Conservation (phyloP, 163 green algal species). For the Chlorella variabilis region DNA sequence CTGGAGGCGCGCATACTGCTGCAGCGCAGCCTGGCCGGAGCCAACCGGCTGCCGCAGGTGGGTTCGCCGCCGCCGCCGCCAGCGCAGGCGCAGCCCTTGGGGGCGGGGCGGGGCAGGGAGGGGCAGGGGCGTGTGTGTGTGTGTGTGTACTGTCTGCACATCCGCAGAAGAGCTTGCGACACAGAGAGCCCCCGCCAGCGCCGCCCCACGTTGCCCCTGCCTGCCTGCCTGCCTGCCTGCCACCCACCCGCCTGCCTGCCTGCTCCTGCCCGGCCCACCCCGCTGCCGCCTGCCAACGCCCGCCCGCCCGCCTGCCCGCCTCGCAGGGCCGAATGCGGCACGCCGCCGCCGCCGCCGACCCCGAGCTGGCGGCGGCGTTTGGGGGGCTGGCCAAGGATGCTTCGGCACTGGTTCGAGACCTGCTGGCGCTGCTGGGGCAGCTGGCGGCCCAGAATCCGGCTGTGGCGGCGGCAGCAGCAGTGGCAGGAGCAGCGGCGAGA, state of each 20-base stretch:
- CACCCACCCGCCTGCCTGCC: background rate
- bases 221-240: too few relatives aligned
- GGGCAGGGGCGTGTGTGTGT: too few relatives aligned
- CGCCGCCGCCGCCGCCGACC: background rate
- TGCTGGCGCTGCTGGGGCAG: constrained; percentile 61
- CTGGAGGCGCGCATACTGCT: constrained; percentile 81
- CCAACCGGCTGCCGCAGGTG: constrained; percentile 62
- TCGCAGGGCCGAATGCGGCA: constrained; percentile 23
- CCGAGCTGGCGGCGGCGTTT: constrained; percentile 22
- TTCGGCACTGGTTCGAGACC: constrained; percentile 37
- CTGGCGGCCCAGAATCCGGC: constrained; percentile 60
- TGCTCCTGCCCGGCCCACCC: too few relatives aligned
- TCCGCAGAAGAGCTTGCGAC: too few relatives aligned
- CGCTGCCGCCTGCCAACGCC: too few relatives aligned
- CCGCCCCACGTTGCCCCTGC: too few relatives aligned
- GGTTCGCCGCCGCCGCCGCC: too few relatives aligned
- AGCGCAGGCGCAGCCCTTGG: too few relatives aligned
- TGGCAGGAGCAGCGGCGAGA: constrained; percentile 3
- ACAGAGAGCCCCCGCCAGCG: too few relatives aligned
- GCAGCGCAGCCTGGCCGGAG: constrained; percentile 62
- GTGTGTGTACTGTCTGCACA: too few relatives aligned
- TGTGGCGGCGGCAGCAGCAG: constrained; percentile 25
- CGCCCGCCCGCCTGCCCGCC: background rate
- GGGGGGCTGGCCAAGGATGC: constrained; percentile 24
- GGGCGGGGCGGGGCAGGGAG: too few relatives aligned